These are phyloP conservation scores for Microcos paniculata DNA, from an alignment of 345 rosid species.

Conservation along the genomic window DNA sequence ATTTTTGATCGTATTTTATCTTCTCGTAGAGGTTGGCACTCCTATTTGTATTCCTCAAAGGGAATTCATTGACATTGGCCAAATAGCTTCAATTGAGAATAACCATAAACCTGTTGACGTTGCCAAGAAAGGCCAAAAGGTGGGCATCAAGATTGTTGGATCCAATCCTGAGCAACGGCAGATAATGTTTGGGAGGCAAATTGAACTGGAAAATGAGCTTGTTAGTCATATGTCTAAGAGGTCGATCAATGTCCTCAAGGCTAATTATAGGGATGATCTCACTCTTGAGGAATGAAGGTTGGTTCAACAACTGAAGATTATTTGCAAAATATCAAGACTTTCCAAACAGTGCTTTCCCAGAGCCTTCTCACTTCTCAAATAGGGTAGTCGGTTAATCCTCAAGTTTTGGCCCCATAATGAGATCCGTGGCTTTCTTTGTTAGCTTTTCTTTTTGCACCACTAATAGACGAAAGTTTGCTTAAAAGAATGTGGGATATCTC, in stretches of 20 bases:
- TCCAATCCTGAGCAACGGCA: conserved; percentile 81
- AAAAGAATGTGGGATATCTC: too few species aligned
- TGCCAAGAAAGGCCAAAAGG: conserved; percentile 84
- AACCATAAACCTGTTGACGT: conserved; percentile 73
- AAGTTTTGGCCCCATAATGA: too few species aligned
- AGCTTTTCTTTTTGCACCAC: too few species aligned
- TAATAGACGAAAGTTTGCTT: too few species aligned
- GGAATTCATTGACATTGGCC: conserved; percentile 87
- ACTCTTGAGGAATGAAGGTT: conserved; percentile 71
- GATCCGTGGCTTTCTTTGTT: too few species aligned
- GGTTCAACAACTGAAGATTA: conserved; percentile 72
- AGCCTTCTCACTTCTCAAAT: too few species aligned
- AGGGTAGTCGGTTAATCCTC: too few species aligned
- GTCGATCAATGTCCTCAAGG: conserved; percentile 81
- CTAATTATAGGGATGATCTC: conserved; percentile 83
- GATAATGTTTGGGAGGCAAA: conserved; percentile 91
- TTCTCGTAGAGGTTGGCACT: conserved; percentile 67
- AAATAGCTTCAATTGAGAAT: conserved; percentile 77
- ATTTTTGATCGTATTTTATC: conserved; percentile 3
- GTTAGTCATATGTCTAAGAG: conserved; percentile 85
- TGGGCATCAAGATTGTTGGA: conserved; percentile 60
- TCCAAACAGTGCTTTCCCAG: too few species aligned
- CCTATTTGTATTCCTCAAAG: conserved; percentile 83
- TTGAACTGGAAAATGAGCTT: conserved; percentile 81
- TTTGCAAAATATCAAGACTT: too few species aligned